Evolutionary conservation across 2,329 filamentous ascomycete genomes (phyloP).

Genomic region (Amauroascus verrucosus): DNA sequence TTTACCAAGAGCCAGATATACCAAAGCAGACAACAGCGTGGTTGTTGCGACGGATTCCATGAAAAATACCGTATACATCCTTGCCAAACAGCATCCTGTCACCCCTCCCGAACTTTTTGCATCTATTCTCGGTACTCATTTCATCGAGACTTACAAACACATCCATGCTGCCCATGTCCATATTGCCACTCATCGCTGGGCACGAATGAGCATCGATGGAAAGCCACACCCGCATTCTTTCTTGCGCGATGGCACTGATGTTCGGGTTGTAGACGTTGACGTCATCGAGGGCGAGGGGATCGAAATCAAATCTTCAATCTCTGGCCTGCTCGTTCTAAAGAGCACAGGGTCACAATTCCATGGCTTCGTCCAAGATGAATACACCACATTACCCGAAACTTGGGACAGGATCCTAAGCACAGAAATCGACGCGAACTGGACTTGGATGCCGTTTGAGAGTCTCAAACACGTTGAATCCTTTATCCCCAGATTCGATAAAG

Average conservation of each 20-base stretch:
- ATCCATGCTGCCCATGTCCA: constrained; percentile 75
- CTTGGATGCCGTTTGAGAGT: constrained; percentile 62
- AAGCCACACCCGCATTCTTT: constrained; percentile 93
- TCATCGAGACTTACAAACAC: constrained; percentile 76
- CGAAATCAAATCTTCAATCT: constrained; percentile 64
- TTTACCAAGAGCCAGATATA: constrained; percentile 54
- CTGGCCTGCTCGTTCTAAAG: constrained; percentile 80
- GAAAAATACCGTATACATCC: constrained; percentile 95
- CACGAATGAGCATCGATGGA: constrained; percentile 75
- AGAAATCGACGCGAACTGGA: constrained; percentile 78
- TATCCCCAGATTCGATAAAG: constrained; percentile 61
- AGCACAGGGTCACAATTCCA: constrained; percentile 95
- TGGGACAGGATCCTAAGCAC: constrained; percentile 95
- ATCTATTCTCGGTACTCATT: constrained; percentile 74
- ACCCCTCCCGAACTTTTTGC: constrained; percentile 89
- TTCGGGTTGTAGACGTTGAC: constrained; percentile 66
- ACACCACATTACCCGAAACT: constrained; percentile 77
- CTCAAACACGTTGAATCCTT: constrained; percentile 57
- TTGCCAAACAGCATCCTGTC: constrained; percentile 85
- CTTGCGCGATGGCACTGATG: constrained; percentile 79
- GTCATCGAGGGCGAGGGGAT: constrained; percentile 60
- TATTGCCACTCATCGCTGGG: constrained; percentile 81
- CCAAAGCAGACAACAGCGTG: constrained; percentile 82
- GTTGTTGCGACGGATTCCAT: constrained; percentile 95
- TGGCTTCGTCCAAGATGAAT: constrained; percentile 86